Conservation (phyloP, 805 yeast genomes). For the fission yeast (Schizosaccharomyces pombe) region ASM294v3 CU329670.1:996501-997000, state of each 20-base stretch:
- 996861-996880: background rate
- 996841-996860: background rate
- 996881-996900: background rate
- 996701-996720: background rate
- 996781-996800: background rate
- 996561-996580: conserved; percentile 59
- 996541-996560: conserved; percentile 63
- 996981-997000: background rate
- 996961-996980: background rate
- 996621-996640: background rate
- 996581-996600: conserved; percentile 84
- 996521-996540: conserved; percentile 40
- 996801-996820: background rate
- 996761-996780: background rate
- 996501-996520: conserved; percentile 17
- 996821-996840: conserved; percentile 1
- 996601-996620: conserved; percentile 23
- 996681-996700: background rate
- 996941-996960: too few species aligned
- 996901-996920: too few species aligned
- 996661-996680: conserved; percentile 4
- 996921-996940: too few species aligned
- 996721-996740: background rate
- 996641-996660: background rate
- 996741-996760: background rate